Evolutionary conservation across 2,329 filamentous ascomycete genomes (phyloP).

Genomic region (Clonostachys byssicola): DNA sequence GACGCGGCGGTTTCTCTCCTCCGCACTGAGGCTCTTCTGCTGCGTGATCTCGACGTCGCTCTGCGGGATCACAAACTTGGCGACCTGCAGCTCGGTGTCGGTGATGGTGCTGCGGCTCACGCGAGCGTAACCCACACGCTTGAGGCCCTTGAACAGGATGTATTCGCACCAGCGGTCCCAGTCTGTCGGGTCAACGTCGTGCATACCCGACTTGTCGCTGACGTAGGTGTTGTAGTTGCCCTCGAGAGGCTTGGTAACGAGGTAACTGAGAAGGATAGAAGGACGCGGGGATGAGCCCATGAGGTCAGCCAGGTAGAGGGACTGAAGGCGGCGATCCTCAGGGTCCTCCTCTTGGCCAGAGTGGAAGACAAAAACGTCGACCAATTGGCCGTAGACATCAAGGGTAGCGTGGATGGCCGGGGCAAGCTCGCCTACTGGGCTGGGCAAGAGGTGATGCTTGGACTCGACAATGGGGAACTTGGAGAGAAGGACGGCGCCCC

Average conservation of each 20-base stretch:
- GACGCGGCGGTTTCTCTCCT: conserved; percentile 55
- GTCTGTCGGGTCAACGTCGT: conserved; percentile 86
- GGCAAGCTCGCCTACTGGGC: conserved; percentile 88
- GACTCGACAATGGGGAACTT: conserved; percentile 98
- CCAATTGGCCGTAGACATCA: conserved; percentile 81
- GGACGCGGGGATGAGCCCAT: conserved; percentile 84
- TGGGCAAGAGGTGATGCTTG: conserved; percentile 91
- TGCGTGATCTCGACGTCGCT: conserved; percentile 50
- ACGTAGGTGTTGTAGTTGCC: conserved; percentile 98
- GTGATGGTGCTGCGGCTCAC: conserved; percentile 89
- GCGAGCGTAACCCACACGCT: conserved; percentile 82
- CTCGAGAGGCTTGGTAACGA: conserved; percentile 84
- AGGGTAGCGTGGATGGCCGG: conserved; percentile 96
- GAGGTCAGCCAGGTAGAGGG: conserved; percentile 77
- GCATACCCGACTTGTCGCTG: conserved; percentile 81
- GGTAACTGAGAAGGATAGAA: conserved; percentile 81
- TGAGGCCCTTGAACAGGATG: conserved; percentile 88
- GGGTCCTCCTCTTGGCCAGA: conserved; percentile 96
- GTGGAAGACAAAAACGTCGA: conserved; percentile 98
- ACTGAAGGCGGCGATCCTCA: conserved; percentile 84
- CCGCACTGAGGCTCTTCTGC: conserved; percentile 32
- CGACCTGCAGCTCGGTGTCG: conserved; percentile 94
- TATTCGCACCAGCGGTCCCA: conserved; percentile 99
- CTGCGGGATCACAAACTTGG: conserved; percentile 81
- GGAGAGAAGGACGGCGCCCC: conserved; percentile 87